Base-by-base conservation (phyloP, 768 basidiomycete species). In the Nevesoporus exiguus region DNA sequence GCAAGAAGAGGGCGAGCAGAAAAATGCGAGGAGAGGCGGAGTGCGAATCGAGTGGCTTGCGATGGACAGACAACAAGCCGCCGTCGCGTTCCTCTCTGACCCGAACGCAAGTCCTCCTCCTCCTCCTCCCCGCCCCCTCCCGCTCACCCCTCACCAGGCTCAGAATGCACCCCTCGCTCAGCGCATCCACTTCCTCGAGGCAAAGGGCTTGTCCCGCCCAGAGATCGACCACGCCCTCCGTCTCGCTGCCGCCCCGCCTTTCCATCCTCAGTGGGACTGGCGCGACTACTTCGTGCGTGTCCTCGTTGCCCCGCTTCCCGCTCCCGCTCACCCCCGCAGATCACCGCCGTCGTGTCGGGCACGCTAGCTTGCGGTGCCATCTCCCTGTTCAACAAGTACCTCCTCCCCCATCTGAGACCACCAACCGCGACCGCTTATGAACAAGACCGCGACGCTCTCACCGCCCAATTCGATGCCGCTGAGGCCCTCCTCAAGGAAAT, bases 131-230 rank as follows among this genome's bases (percentile, higher is more conserved):
- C 6, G n/a, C 49, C 7, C 3, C 33, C 22, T 4, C 45, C 37
- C 25, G 49, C 51, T 64, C 55, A 59, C 58, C 25, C 24, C 15
- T 3, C 46, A 39, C 60, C 39, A 96, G 93, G 79, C 88, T 0
- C 85, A 88, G 64, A 75, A 84, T 33, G 90, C 93, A 3, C 78
- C 93, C 2, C 73, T 96, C 27, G 78, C 88, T 1, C 91, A 96
- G 68, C 84, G 90, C 48, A 80, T 98, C 43, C 87, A 91, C 58
- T 99, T 98, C 74, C 81, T 99, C n/a, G 88, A 97, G 64, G 87
- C 92, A 7, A 98, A 98, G 70, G 97, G 97, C 2, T 76, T 99
- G 31, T 86, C 85, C 0, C 77, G 79, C 7, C 70, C 76, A 15
- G 96, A 99, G 73, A 94, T 98, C 56, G 91, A 97, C 68, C 76